These are phyloP conservation scores for Brachypodium distachyon DNA, from an alignment of 202 grass and related monocot genomes.

Conservation along the genomic window DNA sequence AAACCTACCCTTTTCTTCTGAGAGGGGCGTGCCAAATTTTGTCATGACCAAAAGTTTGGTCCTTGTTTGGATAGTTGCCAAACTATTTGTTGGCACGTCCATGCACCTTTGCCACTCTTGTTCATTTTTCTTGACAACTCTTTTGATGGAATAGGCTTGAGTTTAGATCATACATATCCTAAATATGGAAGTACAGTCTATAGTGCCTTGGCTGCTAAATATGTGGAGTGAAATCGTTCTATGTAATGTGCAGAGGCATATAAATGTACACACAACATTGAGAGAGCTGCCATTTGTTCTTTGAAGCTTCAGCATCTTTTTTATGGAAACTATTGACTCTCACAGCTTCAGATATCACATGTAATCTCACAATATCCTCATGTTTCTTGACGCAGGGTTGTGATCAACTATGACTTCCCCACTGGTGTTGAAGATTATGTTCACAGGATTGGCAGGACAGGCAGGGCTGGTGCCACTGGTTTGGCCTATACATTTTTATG, in stretches of 20 bases:
- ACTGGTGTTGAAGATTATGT: constrained; percentile 98
- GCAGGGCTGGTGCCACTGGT: constrained; percentile 91
- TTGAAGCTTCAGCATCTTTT: neutral
- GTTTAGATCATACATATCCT: neutral
- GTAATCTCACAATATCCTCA: neutral
- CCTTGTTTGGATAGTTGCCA: neutral
- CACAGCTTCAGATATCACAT: neutral
- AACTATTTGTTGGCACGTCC: neutral
- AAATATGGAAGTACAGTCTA: neutral
- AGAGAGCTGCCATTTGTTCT: neutral
- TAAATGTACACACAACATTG: neutral
- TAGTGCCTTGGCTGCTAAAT: neutral
- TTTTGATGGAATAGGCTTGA: neutral
- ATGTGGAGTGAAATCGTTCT: neutral
- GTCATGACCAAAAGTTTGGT: neutral
- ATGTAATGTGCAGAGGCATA: neutral
- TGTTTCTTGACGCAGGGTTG: constrained; percentile 51
- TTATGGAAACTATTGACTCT: neutral
- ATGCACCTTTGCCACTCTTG: neutral
- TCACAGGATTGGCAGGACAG: constrained; percentile 93
- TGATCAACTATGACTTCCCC: constrained; percentile 99
- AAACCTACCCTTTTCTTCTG: neutral
- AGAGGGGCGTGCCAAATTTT: neutral
- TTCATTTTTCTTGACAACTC: neutral
- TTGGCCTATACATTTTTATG: constrained; percentile 94